Percentiles rank a stretch among this genome's conserved stretches.
Evolutionary conservation across 371 early-diverging fungal species (phyloP).

Genomic region (Apophysomyces variabilis): DNA sequence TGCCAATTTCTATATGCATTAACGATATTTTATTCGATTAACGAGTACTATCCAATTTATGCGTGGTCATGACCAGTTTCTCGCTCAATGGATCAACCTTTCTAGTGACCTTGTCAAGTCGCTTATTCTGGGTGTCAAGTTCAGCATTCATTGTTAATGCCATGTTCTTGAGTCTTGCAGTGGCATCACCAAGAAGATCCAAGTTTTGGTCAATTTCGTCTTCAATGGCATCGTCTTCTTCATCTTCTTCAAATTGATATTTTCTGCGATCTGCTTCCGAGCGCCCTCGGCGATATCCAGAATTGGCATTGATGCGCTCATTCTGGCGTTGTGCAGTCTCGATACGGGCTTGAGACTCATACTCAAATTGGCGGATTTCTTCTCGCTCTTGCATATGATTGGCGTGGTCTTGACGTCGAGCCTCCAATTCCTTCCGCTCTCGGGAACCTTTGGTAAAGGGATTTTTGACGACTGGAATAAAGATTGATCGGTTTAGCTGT

Average conservation of each 20-base stretch:
- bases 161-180: slow-evolving; percentile 75
- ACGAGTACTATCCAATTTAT: slow-evolving; percentile 51
- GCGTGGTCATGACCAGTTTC: slow-evolving; percentile 44
- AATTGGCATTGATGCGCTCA: slow-evolving; percentile 42
- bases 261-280: slow-evolving; percentile 62
- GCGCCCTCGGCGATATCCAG: slow-evolving; percentile 53
- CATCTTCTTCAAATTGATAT: slow-evolving; percentile 69
- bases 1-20: background rate
- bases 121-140: slow-evolving; percentile 70
- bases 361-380: slow-evolving; percentile 30
- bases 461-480: slow-evolving; percentile 73
- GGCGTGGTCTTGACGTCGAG: slow-evolving; percentile 56
- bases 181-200: slow-evolving; percentile 64
- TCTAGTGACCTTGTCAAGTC: slow-evolving; percentile 31
- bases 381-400: slow-evolving; percentile 52
- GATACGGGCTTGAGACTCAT: slow-evolving; percentile 50
- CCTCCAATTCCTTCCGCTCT: slow-evolving; percentile 57
- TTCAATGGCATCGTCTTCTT: slow-evolving; percentile 75
- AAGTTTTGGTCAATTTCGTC: slow-evolving; percentile 82
- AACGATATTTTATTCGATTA: slow-evolving; percentile 15
- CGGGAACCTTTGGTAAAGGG: slow-evolving; percentile 67
- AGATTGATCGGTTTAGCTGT: slow-evolving; percentile 80
- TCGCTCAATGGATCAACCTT: slow-evolving; percentile 53
- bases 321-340: slow-evolving; percentile 53
- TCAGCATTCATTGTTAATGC: slow-evolving; percentile 76